A percentile compares a stretch with the other conserved stretches of the same genome.
Conservation (phyloP, 441 rosid species). For the Viola pubescens region DNA sequence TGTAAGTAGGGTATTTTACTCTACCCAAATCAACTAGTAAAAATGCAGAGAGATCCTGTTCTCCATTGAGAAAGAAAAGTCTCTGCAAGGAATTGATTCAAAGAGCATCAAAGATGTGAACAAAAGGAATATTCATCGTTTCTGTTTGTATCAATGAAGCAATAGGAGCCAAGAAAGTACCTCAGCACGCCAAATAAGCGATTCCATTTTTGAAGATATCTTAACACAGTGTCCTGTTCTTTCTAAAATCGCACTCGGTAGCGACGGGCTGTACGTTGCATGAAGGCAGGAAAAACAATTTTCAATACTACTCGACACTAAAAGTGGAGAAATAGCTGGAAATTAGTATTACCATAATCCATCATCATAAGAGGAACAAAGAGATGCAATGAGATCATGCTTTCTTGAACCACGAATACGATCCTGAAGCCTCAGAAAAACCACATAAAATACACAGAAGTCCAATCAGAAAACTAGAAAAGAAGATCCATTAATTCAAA, state of each 20-base stretch:
- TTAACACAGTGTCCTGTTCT: conserved; percentile 52
- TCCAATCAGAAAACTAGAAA: conserved; percentile 15
- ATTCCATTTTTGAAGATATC: conserved; percentile 51
- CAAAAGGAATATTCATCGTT: not conserved
- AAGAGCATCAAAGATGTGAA: conserved; percentile 2
- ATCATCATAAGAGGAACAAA: conserved; percentile 44
- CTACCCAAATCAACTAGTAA: conserved; percentile 76
- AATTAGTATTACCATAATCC: conserved; percentile 41
- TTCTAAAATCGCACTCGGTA: conserved; percentile 42
- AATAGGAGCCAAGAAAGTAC: conserved; percentile 26
- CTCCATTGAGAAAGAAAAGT: conserved; percentile 88
- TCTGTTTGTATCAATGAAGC: not conserved
- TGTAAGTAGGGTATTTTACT: conserved; percentile 67
- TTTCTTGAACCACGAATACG: conserved; percentile 48
- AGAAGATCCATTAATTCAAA: not conserved
- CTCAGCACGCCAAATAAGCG: conserved; percentile 84
- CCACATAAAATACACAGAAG: conserved; percentile 14
- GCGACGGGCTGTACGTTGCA: conserved; percentile 35
- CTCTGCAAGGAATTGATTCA: conserved; percentile 47
- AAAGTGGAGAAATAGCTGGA: conserved; percentile 9
- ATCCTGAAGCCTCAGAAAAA: conserved; percentile 35
- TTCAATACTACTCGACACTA: conserved; percentile 6
- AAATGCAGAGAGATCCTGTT: conserved; percentile 77
- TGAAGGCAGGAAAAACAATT: conserved; percentile 10
- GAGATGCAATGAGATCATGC: conserved; percentile 48